Conservation (phyloP, 352 stramenopile genomes). For the Phytopythium helicoides region DNA sequence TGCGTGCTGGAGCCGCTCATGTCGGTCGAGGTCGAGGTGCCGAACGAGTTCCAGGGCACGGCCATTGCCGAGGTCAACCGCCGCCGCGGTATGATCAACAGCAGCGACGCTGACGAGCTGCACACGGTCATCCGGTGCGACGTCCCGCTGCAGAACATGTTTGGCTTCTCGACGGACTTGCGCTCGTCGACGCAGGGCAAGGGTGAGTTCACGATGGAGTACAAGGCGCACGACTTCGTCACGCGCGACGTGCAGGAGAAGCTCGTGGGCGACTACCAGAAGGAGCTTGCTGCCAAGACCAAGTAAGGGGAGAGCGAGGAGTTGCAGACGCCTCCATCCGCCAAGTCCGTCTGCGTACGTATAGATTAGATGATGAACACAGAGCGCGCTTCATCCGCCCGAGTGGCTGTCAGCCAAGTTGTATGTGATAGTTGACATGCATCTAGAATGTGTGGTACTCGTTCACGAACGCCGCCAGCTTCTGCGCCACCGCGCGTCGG, state of each 20-base stretch:
- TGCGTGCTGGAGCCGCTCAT: slow-evolving; percentile 97
- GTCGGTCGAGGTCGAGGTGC: slow-evolving; percentile 93
- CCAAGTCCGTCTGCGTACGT: background rate
- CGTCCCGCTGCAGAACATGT: slow-evolving; percentile 98
- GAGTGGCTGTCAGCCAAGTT: no score
- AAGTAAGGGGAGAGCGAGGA: slow-evolving; percentile 30
- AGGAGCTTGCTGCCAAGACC: slow-evolving; percentile 80
- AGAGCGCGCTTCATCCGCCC: background rate
- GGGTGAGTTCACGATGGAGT: slow-evolving; percentile 99
- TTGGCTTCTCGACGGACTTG: slow-evolving; percentile 98
- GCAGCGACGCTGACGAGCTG: slow-evolving; percentile 94
- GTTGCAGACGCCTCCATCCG: no score
- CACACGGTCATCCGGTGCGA: slow-evolving; percentile 90
- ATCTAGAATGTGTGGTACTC: slow-evolving; percentile 82
- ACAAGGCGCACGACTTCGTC: slow-evolving; percentile 95
- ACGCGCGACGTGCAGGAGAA: slow-evolving; percentile 93
- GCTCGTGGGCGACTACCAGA: slow-evolving; percentile 93
- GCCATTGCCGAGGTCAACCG: slow-evolving; percentile 94
- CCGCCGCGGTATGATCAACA: slow-evolving; percentile 95
- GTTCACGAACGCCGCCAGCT: slow-evolving; percentile 61
- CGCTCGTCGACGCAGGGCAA: slow-evolving; percentile 96
- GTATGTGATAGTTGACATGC: no score
- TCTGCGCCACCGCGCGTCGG: slow-evolving; percentile 42
- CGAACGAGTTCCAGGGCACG: slow-evolving; percentile 95
- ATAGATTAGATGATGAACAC: slow-evolving; percentile 3